Evolutionary conservation across 1,284 basidiomycete genomes (phyloP).

Genomic region (Boletus semigastroideus): DNA sequence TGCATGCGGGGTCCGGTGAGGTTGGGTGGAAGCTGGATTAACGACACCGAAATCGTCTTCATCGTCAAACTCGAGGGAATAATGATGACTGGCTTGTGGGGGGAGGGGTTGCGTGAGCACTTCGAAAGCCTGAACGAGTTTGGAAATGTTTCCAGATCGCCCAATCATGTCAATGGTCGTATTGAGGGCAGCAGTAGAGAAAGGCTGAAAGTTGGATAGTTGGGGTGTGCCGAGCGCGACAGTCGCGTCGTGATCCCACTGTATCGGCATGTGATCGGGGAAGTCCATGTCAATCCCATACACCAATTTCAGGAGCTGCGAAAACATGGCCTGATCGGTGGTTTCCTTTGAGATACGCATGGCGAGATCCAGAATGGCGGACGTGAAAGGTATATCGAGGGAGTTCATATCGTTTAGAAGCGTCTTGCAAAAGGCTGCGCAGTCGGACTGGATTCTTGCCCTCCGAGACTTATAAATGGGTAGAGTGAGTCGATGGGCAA

Average conservation of each 20-base stretch:
- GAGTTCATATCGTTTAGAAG: conserved; percentile 58
- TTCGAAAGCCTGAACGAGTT: conserved; percentile 72
- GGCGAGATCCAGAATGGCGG: conserved; percentile 60
- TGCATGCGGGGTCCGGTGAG: conserved; percentile 46
- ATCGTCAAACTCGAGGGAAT: conserved; percentile 55
- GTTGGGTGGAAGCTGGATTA: conserved; percentile 40
- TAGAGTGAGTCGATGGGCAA: conserved; percentile 62
- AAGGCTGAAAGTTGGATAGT: conserved; percentile 40
- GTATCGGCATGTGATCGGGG: conserved; percentile 51
- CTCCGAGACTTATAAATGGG: conserved; percentile 45
- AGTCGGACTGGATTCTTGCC: conserved; percentile 37
- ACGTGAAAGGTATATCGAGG: conserved; percentile 47
- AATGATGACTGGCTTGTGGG: conserved; percentile 40
- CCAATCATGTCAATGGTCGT: conserved; percentile 70
- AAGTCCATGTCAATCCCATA: conserved; percentile 74
- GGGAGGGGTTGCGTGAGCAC: conserved; percentile 71
- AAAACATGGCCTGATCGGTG: conserved; percentile 51
- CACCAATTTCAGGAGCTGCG: conserved; percentile 55
- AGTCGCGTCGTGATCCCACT: conserved; percentile 10
- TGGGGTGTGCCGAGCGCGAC: conserved; percentile 22
- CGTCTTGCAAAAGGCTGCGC: conserved; percentile 46
- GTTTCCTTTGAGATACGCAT: conserved; percentile 69
- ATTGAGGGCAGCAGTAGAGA: conserved; percentile 70
- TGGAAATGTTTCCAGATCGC: conserved; percentile 54
- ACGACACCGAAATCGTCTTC: conserved; percentile 62